These are phyloP conservation scores for Fagus sylvatica DNA, from an alignment of 306 rosid species.

Conservation along the genomic window DNA sequence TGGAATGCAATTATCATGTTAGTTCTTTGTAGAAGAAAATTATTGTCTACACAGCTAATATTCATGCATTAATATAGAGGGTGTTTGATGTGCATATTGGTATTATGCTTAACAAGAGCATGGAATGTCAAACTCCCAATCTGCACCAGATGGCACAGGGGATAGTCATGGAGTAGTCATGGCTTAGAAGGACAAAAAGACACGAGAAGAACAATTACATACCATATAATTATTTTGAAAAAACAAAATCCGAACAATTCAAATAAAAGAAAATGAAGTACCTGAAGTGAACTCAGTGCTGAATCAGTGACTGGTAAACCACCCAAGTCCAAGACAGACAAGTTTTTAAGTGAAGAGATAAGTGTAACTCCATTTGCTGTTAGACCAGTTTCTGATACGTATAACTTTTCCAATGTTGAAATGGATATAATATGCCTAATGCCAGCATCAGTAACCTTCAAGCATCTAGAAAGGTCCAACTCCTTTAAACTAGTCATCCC, in stretches of 20 bases:
- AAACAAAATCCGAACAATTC: background rate
- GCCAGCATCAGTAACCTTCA: constrained; percentile 70
- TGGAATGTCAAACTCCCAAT: background rate
- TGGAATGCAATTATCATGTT: background rate
- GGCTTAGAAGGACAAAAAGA: background rate
- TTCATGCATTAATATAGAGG: background rate
- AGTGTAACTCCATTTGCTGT: constrained; percentile 64
- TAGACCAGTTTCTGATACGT: constrained; percentile 65
- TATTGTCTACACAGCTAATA: background rate
- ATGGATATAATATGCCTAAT: constrained; percentile 65
- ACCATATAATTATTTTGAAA: background rate
- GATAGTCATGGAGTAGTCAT: background rate
- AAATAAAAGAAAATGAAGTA: constrained; percentile 9
- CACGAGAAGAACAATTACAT: background rate
- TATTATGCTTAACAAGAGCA: background rate
- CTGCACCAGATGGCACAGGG: background rate
- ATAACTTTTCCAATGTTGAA: constrained; percentile 60
- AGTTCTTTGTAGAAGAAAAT: constrained; percentile 1
- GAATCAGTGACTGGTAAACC: constrained; percentile 83
- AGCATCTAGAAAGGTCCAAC: constrained; percentile 77
- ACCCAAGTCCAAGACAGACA: constrained; percentile 79
- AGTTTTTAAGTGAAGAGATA: constrained; percentile 56
- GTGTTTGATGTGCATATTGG: background rate
- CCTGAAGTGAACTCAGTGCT: constrained; percentile 65
- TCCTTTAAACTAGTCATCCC: constrained; percentile 67